Conservation (phyloP, 1,284 basidiomycete species). For the Heliocybe sulcata region DNA sequence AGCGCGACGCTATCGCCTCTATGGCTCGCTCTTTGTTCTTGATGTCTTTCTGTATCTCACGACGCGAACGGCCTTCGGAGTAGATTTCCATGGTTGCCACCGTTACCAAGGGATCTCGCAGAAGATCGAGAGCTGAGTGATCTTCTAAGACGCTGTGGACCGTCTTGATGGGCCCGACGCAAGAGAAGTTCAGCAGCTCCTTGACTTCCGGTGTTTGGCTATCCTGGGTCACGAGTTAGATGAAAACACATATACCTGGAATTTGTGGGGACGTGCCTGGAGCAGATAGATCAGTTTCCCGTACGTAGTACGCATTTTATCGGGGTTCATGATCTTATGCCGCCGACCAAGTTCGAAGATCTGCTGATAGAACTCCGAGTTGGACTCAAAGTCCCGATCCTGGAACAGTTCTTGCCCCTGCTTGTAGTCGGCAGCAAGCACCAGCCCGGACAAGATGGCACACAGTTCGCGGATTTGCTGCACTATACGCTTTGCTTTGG, state of each 20-base stretch:
- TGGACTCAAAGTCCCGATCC: slow-evolving; percentile 69
- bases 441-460: slow-evolving; percentile 72
- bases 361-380: slow-evolving; percentile 68
- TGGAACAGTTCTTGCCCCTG: slow-evolving; percentile 76
- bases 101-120: slow-evolving; percentile 66
- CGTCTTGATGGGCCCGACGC: slow-evolving; percentile 66
- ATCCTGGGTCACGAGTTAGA: slow-evolving; percentile 38
- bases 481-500: slow-evolving; percentile 76
- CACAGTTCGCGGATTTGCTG: slow-evolving; percentile 78
- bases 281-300: slow-evolving; percentile 78
- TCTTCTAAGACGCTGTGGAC: slow-evolving; percentile 61
- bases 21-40: slow-evolving; percentile 76
- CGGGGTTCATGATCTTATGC: slow-evolving; percentile 83
- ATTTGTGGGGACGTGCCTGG: slow-evolving; percentile 38
- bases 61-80: slow-evolving; percentile 58
- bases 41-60: slow-evolving; percentile 75
- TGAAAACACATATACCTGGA: slow-evolving; percentile 1
- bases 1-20: slow-evolving; percentile 57
- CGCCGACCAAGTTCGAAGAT: slow-evolving; percentile 76
- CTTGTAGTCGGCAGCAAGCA: slow-evolving; percentile 77
- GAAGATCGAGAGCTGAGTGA: slow-evolving; percentile 52
- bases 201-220: slow-evolving; percentile 72
- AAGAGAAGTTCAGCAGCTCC: slow-evolving; percentile 68
- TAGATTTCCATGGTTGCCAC: slow-evolving; percentile 75
- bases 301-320: slow-evolving; percentile 81